Base-by-base conservation (phyloP, 1,284 basidiomycete genomes). In the Sphagnurus paluster region DNA sequence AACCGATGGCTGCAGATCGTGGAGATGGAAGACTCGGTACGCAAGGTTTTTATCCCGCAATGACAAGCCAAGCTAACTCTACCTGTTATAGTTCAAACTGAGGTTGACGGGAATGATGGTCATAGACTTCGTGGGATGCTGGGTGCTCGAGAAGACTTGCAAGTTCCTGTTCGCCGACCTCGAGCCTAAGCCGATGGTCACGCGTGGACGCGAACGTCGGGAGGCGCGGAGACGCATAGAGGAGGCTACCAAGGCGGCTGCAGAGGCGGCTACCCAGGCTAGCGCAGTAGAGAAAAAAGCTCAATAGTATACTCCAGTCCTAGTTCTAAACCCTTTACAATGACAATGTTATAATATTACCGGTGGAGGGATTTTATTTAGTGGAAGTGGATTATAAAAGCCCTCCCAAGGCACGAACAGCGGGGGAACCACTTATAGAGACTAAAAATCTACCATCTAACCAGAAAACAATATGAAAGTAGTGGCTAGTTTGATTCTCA, bases 1-100 rank as follows among this genome's bases (percentile, higher is more conserved):
- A 99, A 97, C 67, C 75, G 89, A 28, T 99, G 96, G 96, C 76
- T 99, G 34, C 96, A 99, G 69, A 87, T 99, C 30, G 93, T 98
- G 20, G 91, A 91, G 66, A 96, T 99, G 93, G 70, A 83, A 36
- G 62, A 65, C 24, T 60, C 70, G 32, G 93, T 96, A 61, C 58
- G 88, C 68, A 17, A 16, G 43, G 26, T 38, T 6, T 6, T 21
- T 20, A 11, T 8, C 28, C 25, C 24, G 20, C 21, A 33, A 5
- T 24, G 3, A 42, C 23, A 26, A 44, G n/a, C 16, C 41, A 17
- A 17, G 28, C 32, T 5, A 16, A 25, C 21, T 11, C 13, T 16
- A 11, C 20, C n/a, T 33, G 20, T 53, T 16, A 9, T 51, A 93
- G 89, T 98, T 97, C 79, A 89, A 88, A 63, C 52, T 87, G 57